Percentiles rank a stretch among this genome's conserved stretches.
phyloP scores from a whole-genome alignment of 306 rosid species.

The Arachis stenosperma region DNA sequence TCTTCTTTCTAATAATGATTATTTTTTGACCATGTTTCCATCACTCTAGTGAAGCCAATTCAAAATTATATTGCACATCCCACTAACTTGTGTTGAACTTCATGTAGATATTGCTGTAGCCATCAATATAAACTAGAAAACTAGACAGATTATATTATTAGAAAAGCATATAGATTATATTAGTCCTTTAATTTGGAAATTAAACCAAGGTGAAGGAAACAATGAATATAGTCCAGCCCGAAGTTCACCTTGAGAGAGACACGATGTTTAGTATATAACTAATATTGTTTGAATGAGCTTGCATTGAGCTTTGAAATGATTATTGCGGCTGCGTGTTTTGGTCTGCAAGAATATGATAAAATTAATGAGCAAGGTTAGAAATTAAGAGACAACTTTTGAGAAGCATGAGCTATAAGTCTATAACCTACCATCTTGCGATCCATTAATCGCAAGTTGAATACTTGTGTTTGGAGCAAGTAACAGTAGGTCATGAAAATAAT shows the following conservation, averaged over 20 bases:
- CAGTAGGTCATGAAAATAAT: neutral
- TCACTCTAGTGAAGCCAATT: constrained; percentile 28
- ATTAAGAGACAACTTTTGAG: constrained; percentile 24
- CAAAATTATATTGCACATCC: neutral
- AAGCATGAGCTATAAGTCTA: neutral
- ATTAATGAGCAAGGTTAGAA: constrained; percentile 3
- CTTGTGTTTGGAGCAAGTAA: neutral
- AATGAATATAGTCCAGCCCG: no score
- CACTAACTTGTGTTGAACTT: constrained; percentile 35
- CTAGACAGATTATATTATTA: no score
- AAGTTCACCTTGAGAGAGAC: no score
- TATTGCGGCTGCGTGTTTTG: neutral
- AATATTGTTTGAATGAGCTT: neutral
- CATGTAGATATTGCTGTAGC: neutral
- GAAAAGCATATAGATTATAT: no score
- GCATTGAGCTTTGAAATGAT: neutral
- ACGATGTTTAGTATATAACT: no score
- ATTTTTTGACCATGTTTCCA: constrained; percentile 34
- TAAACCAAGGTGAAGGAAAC: no score
- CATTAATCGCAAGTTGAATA: constrained; percentile 37
- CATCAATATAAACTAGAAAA: no score
- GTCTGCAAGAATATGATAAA: neutral
- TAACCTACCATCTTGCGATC: constrained; percentile 31
- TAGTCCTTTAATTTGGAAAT: no score
- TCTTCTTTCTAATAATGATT: constrained; percentile 29